Evolutionary conservation across 176 grass and related monocot species (phyloP), one percentile per base, ranked within the genome.

Genomic region (Carex pumila): DNA sequence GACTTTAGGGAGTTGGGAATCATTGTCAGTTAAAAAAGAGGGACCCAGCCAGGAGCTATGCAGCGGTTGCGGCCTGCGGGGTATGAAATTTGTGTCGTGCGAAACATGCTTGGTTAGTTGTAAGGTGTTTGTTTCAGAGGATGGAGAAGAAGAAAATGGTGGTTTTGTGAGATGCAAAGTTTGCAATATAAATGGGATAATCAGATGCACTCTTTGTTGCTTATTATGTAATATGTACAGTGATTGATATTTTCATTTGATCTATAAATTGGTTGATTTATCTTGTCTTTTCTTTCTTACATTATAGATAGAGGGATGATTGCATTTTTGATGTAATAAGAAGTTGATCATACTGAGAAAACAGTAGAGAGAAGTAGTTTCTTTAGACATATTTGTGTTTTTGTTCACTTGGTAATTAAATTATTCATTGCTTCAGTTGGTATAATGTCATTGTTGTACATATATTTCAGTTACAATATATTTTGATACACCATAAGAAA

Each of bases 151-250:
- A 53, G 79, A 76, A 21, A 56, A 17, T 31, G 88, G 84, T 31
- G 90, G 88, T 11, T 99, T 99, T 85, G 29, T 88, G 61, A 80
- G 91, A 7, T 99, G 97, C 74, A 79, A 87, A 78, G 91, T 94
- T 18, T 99, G 97, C 90, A 99, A 99, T 77, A 93, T 96, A 86
- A 99, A 99, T 62, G 97, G 97, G 2, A 87, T 99, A 5, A 89
- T 99, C 11, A 87, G 93, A 22, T 99, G 97, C 34, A 86, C 90
- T 41, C 83, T 99, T 3, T 99, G 96, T 72, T 92, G 88, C 71
- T 87, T 13, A 82, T 64, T 68, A 78, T 36, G 0, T 32, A 17
- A 29, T 68, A 78, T 36, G 0, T 32, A 17, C 52, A 34, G 52
- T 78, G 36, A 55, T 77, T 55, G 60, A 32, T 56, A 22, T 77